Base-by-base conservation (phyloP, 2,329 filamentous ascomycete species). In the Thielaviopsis punctulata region DNA sequence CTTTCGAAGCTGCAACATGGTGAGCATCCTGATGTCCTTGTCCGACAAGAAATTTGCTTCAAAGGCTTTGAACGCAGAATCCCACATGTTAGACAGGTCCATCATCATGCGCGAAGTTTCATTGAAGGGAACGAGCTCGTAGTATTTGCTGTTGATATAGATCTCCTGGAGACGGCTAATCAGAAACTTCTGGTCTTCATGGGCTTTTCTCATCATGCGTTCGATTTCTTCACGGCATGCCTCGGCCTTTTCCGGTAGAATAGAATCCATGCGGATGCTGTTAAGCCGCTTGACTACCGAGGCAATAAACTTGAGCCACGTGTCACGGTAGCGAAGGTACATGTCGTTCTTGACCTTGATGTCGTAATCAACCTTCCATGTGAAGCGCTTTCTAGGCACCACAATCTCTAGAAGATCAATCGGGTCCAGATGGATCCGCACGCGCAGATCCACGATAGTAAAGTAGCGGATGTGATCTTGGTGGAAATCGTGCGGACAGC, bases 311-410 rank as follows among this genome's bases (percentile, higher is more conserved):
- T 82, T 80, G 57, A 79, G 80, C 68, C 95, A 82, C 33, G 87
- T 80, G 51, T 87, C 81, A 61, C 95, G 86, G 56, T 84, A 84
- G 61, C 82, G 84, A 21, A 72, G 73, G 62, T 86, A 98, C 27
- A 95, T 80, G 22, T 95, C 87, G 59, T 98, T 98, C 65, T 95
- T 95, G 60, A 98, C 75, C 58, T 76, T 84, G 48, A 98, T 69
- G 62, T 98, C 92, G 57, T 93, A 85, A 59, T 95, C 90, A 23
- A 98, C 92, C 64, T 95, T 96, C 90, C 93, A 98, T 0, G 90
- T 95, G 49, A 98, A 84, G 52, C 86, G 79, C 23, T 88, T 80
- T 53, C 89, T 78, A 1, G 92, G 92, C 2, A 96, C 92, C 50
- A 95, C 82, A 55, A 98, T 89, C 64, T 98, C 93, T 36, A 96